Percentiles rank a stretch among this genome's conserved stretches.
phyloP scores from a whole-genome alignment of 495 filamentous ascomycete species.

The Glonium stellatum region DNA sequence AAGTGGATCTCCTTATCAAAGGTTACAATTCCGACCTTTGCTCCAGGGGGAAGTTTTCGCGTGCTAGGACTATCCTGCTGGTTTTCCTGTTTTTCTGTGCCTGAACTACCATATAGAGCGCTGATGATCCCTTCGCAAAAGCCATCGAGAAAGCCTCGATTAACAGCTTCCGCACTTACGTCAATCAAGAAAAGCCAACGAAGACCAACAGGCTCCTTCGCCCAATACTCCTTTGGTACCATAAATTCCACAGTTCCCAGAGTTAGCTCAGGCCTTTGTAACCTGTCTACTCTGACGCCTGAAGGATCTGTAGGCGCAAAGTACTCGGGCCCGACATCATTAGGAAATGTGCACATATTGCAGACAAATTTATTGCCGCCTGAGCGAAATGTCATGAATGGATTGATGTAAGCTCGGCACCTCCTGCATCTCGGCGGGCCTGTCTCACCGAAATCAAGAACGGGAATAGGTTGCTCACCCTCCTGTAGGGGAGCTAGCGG shows the following conservation, averaged over 20 bases:
- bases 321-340: conserved; percentile 88
- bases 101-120: conserved; percentile 63
- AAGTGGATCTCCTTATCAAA: conserved; percentile 96
- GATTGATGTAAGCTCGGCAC: conserved; percentile 96
- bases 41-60: conserved; percentile 63
- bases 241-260: conserved; percentile 91
- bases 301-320: conserved; percentile 84
- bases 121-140: conserved; percentile 84
- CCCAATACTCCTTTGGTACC: conserved; percentile 98
- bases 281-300: conserved; percentile 79
- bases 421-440: conserved; percentile 89
- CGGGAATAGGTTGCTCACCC: conserved; percentile 81
- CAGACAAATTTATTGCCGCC: conserved; percentile 96
- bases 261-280: conserved; percentile 82
- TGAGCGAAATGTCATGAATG: conserved; percentile 93
- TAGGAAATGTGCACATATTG: conserved; percentile 97
- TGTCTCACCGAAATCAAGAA: conserved; percentile 88
- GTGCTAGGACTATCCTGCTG: conserved; percentile 44
- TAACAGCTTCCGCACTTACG: conserved; percentile 80
- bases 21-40: conserved; percentile 90
- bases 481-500: conserved; percentile 77
- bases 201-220: conserved; percentile 82
- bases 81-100: conserved; percentile 45
- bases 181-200: conserved; percentile 90
- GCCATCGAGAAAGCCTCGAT: conserved; percentile 81